These are phyloP conservation scores for Calonectria henricotiae DNA, from an alignment of 2,329 filamentous ascomycete species.

Conservation along the genomic window DNA sequence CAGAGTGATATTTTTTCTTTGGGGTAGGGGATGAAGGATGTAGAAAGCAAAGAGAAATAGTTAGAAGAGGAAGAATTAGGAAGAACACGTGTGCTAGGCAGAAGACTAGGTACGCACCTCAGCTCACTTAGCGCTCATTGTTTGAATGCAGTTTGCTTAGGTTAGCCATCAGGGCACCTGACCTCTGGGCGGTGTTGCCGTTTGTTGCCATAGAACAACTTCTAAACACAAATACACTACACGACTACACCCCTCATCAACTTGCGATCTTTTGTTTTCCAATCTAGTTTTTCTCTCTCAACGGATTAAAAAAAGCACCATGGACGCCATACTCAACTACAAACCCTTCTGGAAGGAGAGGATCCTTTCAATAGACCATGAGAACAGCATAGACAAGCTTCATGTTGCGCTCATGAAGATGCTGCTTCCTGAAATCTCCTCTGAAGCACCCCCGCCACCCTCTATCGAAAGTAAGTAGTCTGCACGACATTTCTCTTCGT, in stretches of 20 bases:
- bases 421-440: background rate
- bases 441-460: background rate
- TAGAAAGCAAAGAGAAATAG: background rate
- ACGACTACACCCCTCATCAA: background rate
- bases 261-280: background rate
- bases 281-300: too few relatives aligned
- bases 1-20: background rate
- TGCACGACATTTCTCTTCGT: background rate
- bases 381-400: conserved; percentile 2
- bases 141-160: background rate
- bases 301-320: too few relatives aligned
- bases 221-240: background rate
- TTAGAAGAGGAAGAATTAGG: background rate
- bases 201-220: background rate
- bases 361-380: background rate
- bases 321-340: conserved; percentile 18
- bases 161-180: background rate
- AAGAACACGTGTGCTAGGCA: background rate
- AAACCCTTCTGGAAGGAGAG: conserved; percentile 7
- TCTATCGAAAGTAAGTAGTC: conserved; percentile 14
- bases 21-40: background rate
- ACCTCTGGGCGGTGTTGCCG: background rate
- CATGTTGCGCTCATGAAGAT: conserved; percentile 7
- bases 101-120: too few relatives aligned
- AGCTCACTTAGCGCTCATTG: conserved; percentile 1